Percentiles rank a stretch among this genome's conserved stretches.
phyloP scores from a whole-genome alignment of 768 basidiomycete genomes.

The Trametes cingulata region DNA sequence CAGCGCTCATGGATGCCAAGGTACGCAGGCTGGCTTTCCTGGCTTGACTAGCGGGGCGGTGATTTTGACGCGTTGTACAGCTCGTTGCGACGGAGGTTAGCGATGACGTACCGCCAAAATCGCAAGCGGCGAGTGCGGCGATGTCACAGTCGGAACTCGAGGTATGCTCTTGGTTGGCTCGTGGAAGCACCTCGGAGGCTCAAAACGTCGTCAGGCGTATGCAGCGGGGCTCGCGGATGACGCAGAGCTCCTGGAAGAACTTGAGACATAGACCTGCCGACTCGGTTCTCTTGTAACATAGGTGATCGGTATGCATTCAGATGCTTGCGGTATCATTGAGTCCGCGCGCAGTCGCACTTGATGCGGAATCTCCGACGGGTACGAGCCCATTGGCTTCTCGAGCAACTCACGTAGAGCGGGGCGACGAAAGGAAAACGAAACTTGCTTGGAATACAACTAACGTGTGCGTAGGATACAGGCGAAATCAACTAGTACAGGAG shows the following conservation, averaged over 20 bases:
- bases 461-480: not conserved
- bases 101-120: not conserved
- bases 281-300: too few relatives aligned
- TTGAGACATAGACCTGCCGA: not conserved
- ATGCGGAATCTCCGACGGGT: too few relatives aligned
- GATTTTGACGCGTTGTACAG: too few relatives aligned
- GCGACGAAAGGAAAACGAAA: too few relatives aligned
- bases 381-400: too few relatives aligned
- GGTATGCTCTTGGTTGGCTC: too few relatives aligned
- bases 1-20: constrained; percentile 14
- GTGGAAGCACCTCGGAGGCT: not conserved
- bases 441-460: not conserved
- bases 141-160: constrained; percentile 6
- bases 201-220: constrained; percentile 4
- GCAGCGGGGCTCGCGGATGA: constrained; percentile 10
- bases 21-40: not conserved
- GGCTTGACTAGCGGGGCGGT: too few relatives aligned
- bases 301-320: too few relatives aligned
- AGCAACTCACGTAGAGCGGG: too few relatives aligned
- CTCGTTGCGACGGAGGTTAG: too few relatives aligned
- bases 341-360: too few relatives aligned
- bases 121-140: not conserved
- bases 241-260: not conserved
- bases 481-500: not conserved
- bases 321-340: too few relatives aligned